Percentiles rank a stretch among this genome's conserved stretches.
Evolutionary conservation across 495 filamentous ascomycete genomes (phyloP).

Genomic region (Arthonia radiata): DNA sequence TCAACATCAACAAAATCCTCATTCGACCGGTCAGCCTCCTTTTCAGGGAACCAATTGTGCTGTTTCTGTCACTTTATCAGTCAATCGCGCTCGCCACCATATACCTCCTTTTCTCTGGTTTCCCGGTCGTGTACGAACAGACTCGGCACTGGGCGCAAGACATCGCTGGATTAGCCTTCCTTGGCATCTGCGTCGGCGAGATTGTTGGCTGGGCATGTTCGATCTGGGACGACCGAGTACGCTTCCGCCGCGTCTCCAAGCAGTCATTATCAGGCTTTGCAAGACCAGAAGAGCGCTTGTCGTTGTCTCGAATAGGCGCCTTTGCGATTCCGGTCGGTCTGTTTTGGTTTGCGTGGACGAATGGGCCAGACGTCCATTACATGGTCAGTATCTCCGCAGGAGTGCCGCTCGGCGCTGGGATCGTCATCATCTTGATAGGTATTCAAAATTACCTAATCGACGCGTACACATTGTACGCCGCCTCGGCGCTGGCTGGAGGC

Average conservation of each 20-base stretch:
- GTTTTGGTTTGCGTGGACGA: slow-evolving; percentile 41
- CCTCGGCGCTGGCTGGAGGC: slow-evolving; percentile 35
- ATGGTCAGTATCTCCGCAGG: slow-evolving; percentile 29
- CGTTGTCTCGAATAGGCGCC: slow-evolving; percentile 29
- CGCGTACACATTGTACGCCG: slow-evolving; percentile 36
- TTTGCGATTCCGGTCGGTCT: slow-evolving; percentile 31
- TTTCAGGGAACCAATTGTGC: slow-evolving; percentile 33
- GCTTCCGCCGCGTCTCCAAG: slow-evolving; percentile 17
- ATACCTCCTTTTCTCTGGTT: slow-evolving; percentile 50
- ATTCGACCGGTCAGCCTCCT: slow-evolving; percentile 38
- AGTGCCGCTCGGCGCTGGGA: slow-evolving; percentile 33
- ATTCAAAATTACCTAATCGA: slow-evolving; percentile 39
- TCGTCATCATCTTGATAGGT: slow-evolving; percentile 23
- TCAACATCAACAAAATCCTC: slow-evolving; percentile 29
- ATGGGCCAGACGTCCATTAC: slow-evolving; percentile 30
- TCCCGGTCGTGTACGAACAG: slow-evolving; percentile 43
- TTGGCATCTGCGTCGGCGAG: slow-evolving; percentile 32
- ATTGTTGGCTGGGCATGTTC: slow-evolving; percentile 27
- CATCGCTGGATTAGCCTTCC: slow-evolving; percentile 36
- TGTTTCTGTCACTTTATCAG: slow-evolving; percentile 37
- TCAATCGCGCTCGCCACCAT: slow-evolving; percentile 41
- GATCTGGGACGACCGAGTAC: slow-evolving; percentile 11
- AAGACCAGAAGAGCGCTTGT: slow-evolving; percentile 28
- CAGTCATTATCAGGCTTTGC: no score
- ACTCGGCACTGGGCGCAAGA: slow-evolving; percentile 38